These are phyloP conservation scores for Zizania palustris DNA, from an alignment of 202 grass and related monocot genomes.

Conservation along the genomic window DNA sequence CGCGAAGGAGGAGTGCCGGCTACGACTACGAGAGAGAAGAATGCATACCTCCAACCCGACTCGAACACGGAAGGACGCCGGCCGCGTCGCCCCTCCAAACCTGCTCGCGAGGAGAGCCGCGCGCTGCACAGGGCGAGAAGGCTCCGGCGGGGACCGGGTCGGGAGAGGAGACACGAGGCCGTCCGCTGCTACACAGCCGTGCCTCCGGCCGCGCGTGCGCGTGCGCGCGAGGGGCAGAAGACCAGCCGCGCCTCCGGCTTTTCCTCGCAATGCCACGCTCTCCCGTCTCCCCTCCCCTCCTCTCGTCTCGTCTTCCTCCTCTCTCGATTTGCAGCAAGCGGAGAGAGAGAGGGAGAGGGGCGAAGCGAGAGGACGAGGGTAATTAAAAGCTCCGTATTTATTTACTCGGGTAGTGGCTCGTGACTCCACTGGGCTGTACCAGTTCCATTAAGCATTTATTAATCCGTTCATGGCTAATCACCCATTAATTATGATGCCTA, in stretches of 20 bases:
- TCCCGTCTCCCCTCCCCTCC: background rate
- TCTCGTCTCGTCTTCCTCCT: conserved; percentile 18
- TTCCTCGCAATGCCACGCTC: background rate
- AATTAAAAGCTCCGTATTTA: conserved; percentile 34
- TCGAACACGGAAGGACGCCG: background rate
- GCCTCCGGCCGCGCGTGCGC: too few species aligned
- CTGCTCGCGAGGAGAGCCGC: too few species aligned
- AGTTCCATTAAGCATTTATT: conserved; percentile 18
- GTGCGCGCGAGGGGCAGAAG: background rate
- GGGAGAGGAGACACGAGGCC: too few species aligned
- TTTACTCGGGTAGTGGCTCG: conserved; percentile 20
- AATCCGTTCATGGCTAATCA: background rate
- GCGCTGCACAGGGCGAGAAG: too few species aligned
- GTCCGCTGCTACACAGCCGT: too few species aligned
- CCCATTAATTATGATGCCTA: background rate
- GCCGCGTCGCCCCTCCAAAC: background rate
- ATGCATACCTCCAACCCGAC: background rate
- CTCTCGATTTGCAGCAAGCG: conserved; percentile 20
- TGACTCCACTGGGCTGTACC: conserved; percentile 6
- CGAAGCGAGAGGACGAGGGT: conserved; percentile 3
- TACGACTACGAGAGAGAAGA: background rate
- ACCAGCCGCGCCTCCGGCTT: background rate
- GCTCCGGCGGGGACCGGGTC: too few species aligned
- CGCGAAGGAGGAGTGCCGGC: background rate
- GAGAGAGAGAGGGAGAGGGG: conserved; percentile 6